Conservation (phyloP, 495 filamentous ascomycete species). For the Poronia punctata region DNA sequence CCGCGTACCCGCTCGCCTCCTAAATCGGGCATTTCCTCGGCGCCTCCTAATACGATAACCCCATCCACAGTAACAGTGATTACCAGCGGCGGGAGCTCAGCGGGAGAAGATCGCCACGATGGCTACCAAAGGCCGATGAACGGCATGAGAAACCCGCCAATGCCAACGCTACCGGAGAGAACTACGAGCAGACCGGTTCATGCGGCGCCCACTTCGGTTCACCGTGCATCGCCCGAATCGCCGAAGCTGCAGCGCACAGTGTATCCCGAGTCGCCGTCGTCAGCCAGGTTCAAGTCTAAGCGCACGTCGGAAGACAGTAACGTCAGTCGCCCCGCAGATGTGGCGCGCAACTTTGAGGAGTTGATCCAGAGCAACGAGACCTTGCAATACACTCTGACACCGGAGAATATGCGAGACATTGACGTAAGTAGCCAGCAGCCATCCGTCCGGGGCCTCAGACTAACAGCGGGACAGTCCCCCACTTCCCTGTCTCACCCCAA, state of each 20-base stretch:
- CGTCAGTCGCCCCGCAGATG: slow-evolving; percentile 32
- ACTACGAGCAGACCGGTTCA: slow-evolving; percentile 27
- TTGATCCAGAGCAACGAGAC: slow-evolving; percentile 87
- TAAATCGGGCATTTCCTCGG: slow-evolving; percentile 12
- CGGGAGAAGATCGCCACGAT: slow-evolving; percentile 23
- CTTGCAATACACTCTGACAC: slow-evolving; percentile 88
- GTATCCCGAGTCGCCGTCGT: slow-evolving; percentile 28
- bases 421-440: slow-evolving; percentile 50
- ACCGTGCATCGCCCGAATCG: slow-evolving; percentile 19
- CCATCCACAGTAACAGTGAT: slow-evolving; percentile 31
- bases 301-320: slow-evolving; percentile 46
- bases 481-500: slow-evolving; percentile 24
- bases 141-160: slow-evolving; percentile 14
- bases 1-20: slow-evolving; percentile 19
- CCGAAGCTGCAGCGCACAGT: slow-evolving; percentile 14
- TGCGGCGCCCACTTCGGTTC: slow-evolving; percentile 10
- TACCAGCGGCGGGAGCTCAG: slow-evolving; percentile 15
- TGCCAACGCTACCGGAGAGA: slow-evolving; percentile 34
- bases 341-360: slow-evolving; percentile 63
- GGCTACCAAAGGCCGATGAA: slow-evolving; percentile 4
- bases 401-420: slow-evolving; percentile 79
- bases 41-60: slow-evolving; percentile 13
- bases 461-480: slow-evolving; percentile 30
- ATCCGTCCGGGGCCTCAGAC: neutral
- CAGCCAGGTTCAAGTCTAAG: slow-evolving; percentile 38